Conservation (phyloP, 2,329 filamentous ascomycete genomes). For the Moelleriella libera region DNA sequence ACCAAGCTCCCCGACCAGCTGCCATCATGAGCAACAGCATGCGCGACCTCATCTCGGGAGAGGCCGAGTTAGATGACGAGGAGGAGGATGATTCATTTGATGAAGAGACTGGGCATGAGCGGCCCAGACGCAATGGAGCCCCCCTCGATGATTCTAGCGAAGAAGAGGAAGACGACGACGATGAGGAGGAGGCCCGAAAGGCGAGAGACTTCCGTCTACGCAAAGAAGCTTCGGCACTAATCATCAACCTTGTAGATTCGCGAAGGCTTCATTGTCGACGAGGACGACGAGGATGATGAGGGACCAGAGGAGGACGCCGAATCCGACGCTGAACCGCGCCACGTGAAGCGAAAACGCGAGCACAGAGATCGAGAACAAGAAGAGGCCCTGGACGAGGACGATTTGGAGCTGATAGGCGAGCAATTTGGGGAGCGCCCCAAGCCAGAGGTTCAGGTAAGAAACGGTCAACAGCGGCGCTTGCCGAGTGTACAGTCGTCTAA, state of each 20-base stretch:
- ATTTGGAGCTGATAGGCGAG: slow-evolving; percentile 87
- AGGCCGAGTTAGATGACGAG: slow-evolving; percentile 75
- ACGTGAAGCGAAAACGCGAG: slow-evolving; percentile 62
- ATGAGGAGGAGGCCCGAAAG: slow-evolving; percentile 68
- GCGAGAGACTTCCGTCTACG: slow-evolving; percentile 27
- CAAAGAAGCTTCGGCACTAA: slow-evolving; percentile 5
- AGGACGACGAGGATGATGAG: slow-evolving; percentile 61
- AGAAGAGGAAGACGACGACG: slow-evolving; percentile 84
- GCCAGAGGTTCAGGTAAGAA: slow-evolving; percentile 53
- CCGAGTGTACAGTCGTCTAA: slow-evolving; percentile 7
- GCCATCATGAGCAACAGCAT: slow-evolving; percentile 47
- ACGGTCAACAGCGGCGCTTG: background rate
- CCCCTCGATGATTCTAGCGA: slow-evolving; percentile 72
- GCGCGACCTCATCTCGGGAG: slow-evolving; percentile 67
- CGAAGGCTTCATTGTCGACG: slow-evolving; percentile 76
- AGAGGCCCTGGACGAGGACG: slow-evolving; percentile 86
- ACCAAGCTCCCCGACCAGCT: slow-evolving; percentile 3
- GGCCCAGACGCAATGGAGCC: slow-evolving; percentile 22
- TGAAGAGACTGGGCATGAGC: slow-evolving; percentile 54
- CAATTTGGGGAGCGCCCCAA: slow-evolving; percentile 51
- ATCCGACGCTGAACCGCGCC: slow-evolving; percentile 35
- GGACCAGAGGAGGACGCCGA: slow-evolving; percentile 43
- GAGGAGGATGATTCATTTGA: slow-evolving; percentile 76
- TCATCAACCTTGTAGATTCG: slow-evolving; percentile 45
- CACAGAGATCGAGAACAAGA: slow-evolving; percentile 66